These are phyloP conservation scores for Arthromyces matolae DNA, from an alignment of 768 basidiomycete genomes.

Conservation along the genomic window DNA sequence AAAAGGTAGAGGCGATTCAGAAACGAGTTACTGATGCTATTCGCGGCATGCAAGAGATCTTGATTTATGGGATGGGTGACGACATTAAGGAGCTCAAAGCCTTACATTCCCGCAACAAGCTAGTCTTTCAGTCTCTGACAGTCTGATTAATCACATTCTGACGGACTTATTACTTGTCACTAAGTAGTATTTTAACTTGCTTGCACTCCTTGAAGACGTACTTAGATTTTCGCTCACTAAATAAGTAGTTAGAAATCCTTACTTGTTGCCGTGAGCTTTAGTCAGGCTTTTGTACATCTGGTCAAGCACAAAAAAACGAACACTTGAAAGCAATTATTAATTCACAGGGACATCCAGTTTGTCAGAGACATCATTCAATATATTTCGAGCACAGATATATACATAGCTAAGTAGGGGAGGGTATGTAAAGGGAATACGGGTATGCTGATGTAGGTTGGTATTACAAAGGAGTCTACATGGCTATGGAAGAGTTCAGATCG, in stretches of 20 bases:
- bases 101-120: neutral
- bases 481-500: neutral
- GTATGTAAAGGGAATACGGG: neutral
- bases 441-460: no score
- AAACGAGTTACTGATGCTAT: neutral
- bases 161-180: no score
- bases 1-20: neutral
- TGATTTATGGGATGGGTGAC: neutral
- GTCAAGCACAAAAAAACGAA: neutral
- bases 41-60: neutral
- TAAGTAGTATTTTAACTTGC: no score
- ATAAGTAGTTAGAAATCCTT: no score
- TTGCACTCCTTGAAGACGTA: no score
- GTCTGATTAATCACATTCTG: no score
- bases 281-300: no score
- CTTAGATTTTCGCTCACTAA: no score
- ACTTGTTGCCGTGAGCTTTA: no score
- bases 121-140: constrained; percentile 1
- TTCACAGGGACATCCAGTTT: no score
- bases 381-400: neutral
- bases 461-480: neutral
- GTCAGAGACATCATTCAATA: no score
- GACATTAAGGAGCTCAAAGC: neutral
- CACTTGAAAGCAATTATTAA: no score
- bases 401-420: neutral